Evolutionary conservation across 1,284 basidiomycete genomes (phyloP), one percentile per base, ranked within the genome.

Genomic region (Malassezia sympodialis): DNA sequence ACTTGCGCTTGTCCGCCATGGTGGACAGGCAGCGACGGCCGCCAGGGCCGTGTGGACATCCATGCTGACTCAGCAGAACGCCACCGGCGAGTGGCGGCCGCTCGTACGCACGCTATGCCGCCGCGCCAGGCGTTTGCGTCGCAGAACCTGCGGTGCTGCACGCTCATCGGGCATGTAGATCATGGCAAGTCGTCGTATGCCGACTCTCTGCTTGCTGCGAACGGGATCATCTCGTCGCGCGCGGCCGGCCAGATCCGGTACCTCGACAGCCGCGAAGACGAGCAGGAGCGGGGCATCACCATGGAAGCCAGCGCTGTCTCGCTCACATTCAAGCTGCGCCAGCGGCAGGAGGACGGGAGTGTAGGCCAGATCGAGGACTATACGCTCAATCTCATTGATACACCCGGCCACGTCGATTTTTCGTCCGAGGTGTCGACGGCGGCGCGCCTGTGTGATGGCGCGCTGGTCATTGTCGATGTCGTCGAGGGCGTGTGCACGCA

Each of bases 401-500:
- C 94, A 0, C 94, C 94, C 3, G 94, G 94, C 2, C 94, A 99
- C 77, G 91, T 98, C 39, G 94, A 98, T 77, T 99, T 99, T 66
- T 93, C 90, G 0, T 88, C 84, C 54, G 94, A 98, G 73, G 94
- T 98, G 0, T 96, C 91, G 0, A 88, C 88, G 1, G 90, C 93
- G 10, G 88, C 89, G 8, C 80, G 93, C 42, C 76, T 99, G 26
- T 96, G 90, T 68, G 94, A 98, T 73, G 94, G 94, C 23, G 90
- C 91, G 5, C 80, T 99, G 7, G 87, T 98, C 27, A 79, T 99
- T n/a, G 89, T 99, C 2, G 94, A 99, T 75, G 90, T 89, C 1
- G 90, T 96, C 4, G 94, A 98, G 78, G 94, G 94, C 17, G 94
- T 99, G 8, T 96, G 90, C 74, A 96, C 93, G 1, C 93, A 96